These are phyloP conservation scores for Penicillium chermesinum DNA, from an alignment of 495 filamentous ascomycete species.

Conservation along the genomic window DNA sequence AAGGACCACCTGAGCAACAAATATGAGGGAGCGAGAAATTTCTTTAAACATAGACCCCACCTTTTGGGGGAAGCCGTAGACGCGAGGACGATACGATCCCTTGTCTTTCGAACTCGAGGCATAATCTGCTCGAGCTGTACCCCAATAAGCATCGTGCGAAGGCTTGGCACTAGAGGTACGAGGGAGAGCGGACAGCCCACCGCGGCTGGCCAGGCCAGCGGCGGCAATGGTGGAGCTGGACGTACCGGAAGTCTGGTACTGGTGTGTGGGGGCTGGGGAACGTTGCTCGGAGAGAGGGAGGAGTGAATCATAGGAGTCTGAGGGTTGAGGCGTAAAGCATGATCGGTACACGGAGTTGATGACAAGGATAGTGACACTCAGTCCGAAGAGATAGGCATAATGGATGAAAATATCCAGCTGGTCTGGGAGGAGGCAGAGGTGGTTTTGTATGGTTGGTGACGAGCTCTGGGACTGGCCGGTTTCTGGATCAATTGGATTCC, in stretches of 20 bases:
- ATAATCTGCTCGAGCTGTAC: slow-evolving; percentile 22
- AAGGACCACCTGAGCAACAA: slow-evolving; percentile 42
- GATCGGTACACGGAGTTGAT: slow-evolving; percentile 54
- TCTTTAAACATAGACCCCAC: slow-evolving; percentile 17
- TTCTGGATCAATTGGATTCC: slow-evolving; percentile 73
- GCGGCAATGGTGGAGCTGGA: slow-evolving; percentile 34
- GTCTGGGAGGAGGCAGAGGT: slow-evolving; percentile 87
- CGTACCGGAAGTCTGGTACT: slow-evolving; percentile 32
- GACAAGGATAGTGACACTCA: slow-evolving; percentile 57
- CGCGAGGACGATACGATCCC: slow-evolving; percentile 9
- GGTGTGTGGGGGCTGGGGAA: slow-evolving; percentile 12
- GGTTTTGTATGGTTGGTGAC: slow-evolving; percentile 66
- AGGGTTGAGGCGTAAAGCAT: slow-evolving; percentile 14
- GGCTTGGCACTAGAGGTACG: slow-evolving; percentile 21
- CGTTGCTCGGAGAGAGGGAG: slow-evolving; percentile 38
- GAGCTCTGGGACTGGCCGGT: slow-evolving; percentile 48
- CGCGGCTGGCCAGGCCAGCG: slow-evolving; percentile 32
- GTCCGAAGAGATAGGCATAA: slow-evolving; percentile 58
- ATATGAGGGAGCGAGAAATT: slow-evolving; percentile 26
- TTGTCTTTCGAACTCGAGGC: slow-evolving; percentile 23
- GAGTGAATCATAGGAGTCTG: slow-evolving; percentile 15
- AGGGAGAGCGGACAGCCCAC: slow-evolving; percentile 19
- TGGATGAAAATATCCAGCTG: slow-evolving; percentile 76
- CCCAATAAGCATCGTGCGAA: slow-evolving; percentile 23
- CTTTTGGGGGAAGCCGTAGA: slow-evolving; percentile 7